Evolutionary conservation across 805 yeast genomes (phyloP), one percentile per base, ranked within the genome.

Genomic region (Pichia cephalocereana): DNA sequence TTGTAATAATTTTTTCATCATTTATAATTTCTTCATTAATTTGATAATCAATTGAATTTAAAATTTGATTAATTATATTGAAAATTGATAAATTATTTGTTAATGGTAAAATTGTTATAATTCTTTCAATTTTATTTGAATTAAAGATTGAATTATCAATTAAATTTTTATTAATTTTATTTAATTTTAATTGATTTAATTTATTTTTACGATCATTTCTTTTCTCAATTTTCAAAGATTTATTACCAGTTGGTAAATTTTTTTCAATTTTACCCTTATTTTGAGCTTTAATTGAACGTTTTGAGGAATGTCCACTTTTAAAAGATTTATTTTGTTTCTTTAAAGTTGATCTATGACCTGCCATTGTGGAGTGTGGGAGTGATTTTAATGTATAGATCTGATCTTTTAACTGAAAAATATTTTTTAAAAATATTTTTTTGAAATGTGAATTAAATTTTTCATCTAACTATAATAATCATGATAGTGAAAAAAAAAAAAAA

Each of bases 251-350:
- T 54, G 32, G 66, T 39, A 69, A 60, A 19, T 60, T 51, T 58
- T 83, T 85, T 61, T 90, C 98, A 36, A 91, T 86, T 64, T 88
- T 90, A 52, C 98, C 98, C 61, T 85, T 90, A 58, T 71, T 71
- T 50, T 79, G 72, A 54, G 87, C 86, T 62, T 89, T 95, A 59
- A 91, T 66, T 36, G 89, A 79, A 51, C 96, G 85, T 62, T 93
- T 93, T 14, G 95, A 79, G 19, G 96, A 78, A 71, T 93, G 99
- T 62, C 82, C 85, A 3, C 96, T 79, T 64, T 93, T 95, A 75
- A 88, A 95, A 10, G 90, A 76, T 69, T 93, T 93, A 60, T 91
- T 96, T 43, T 81, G 81, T 61, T 82, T 82, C 66, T 88, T 91
- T 41, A 86, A 69, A 4, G 96, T 80, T 12, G 91, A 74, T 63